These are phyloP conservation scores for Posidonia oceanica DNA, from an alignment of 116 monocot species.

Conservation along the genomic window DNA sequence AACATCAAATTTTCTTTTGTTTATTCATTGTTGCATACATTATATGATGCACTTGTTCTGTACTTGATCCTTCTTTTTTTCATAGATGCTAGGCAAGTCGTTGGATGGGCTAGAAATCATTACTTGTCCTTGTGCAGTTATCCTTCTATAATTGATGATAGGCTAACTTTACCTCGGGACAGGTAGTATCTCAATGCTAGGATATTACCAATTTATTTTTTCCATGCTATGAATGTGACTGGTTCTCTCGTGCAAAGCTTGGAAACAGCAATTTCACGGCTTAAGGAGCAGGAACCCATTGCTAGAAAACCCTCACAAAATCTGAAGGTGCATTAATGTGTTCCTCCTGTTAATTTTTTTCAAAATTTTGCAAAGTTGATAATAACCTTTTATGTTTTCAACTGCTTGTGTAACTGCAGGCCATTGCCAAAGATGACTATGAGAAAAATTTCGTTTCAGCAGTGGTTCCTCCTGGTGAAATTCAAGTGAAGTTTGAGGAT, in stretches of 20 bases:
- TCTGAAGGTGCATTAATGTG: conserved; percentile 38
- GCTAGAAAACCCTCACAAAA: conserved; percentile 49
- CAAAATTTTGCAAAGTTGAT: too few species aligned
- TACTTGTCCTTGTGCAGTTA: conserved; percentile 42
- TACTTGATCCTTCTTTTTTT: not conserved
- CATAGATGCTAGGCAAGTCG: conserved; percentile 78
- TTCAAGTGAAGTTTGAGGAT: conserved; percentile 89
- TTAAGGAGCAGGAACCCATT: conserved; percentile 49
- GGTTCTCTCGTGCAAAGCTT: conserved; percentile 35
- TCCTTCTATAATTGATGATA: conserved; percentile 59
- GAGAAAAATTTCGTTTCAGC: conserved; percentile 92
- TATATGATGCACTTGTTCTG: not conserved
- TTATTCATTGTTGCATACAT: not conserved
- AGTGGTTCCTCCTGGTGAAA: conserved; percentile 80
- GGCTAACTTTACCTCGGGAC: conserved; percentile 57
- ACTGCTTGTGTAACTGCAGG: conserved; percentile 30
- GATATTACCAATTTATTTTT: not conserved
- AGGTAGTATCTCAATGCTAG: conserved; percentile 33
- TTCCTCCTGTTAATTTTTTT: too few species aligned
- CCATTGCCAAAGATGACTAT: conserved; percentile 86
- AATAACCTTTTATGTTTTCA: too few species aligned
- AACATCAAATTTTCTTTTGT: not conserved
- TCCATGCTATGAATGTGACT: conserved; percentile 1
- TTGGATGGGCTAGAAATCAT: conserved; percentile 93
- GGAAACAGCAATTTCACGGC: conserved; percentile 67